Evolutionary conservation across 164 flowering plant species (phyloP).

Genomic region (Piper longum): DNA sequence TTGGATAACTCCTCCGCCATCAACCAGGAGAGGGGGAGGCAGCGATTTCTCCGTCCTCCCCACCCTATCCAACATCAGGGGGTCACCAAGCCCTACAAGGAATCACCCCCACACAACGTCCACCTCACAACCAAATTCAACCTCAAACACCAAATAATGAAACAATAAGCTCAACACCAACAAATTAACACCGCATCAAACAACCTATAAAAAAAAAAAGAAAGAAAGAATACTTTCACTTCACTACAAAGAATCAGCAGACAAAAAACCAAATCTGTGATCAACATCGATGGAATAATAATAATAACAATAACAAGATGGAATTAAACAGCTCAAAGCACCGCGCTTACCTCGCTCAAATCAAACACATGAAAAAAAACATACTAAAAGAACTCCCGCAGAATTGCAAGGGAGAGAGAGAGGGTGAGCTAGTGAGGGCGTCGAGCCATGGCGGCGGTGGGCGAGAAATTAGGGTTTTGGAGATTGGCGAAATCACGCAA

Average conservation of each 20-base stretch:
- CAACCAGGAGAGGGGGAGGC: constrained; percentile 4
- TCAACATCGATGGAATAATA: no score
- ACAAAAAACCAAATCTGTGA: no score
- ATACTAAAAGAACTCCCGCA: neutral
- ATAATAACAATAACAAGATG: no score
- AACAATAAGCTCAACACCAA: neutral
- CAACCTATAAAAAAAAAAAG: no score
- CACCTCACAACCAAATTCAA: neutral
- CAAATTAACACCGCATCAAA: neutral
- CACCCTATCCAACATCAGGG: constrained; percentile 1
- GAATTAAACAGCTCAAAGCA: no score
- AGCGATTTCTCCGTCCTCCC: constrained; percentile 5
- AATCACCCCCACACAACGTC: neutral
- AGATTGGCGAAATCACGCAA: neutral
- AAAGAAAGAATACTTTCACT: no score
- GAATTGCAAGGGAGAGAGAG: neutral
- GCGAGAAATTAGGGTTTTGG: neutral
- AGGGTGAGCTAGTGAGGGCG: neutral
- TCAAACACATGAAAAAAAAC: neutral
- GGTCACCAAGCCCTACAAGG: neutral
- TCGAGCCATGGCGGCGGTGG: no score
- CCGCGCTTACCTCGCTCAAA: neutral
- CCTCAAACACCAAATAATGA: neutral
- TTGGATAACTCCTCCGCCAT: constrained; percentile 68
- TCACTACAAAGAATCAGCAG: no score